Evolutionary conservation across 2,329 filamentous ascomycete species (phyloP).

Genomic region (Emmonsiellopsis sp.): DNA sequence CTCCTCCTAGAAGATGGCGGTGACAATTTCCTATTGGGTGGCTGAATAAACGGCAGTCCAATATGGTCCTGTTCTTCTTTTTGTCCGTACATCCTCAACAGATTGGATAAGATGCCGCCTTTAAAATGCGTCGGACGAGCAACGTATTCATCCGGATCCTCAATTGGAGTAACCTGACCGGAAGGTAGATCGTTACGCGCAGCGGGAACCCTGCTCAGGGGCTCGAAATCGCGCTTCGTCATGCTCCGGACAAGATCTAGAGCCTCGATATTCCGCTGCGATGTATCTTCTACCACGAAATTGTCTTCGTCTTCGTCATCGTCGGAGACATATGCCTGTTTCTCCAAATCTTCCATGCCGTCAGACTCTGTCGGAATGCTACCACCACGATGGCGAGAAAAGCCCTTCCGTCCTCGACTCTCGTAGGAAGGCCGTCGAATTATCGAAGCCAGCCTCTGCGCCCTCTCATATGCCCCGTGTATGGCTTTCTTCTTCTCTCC

Average conservation of each 20-base stretch:
- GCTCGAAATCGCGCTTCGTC: slow-evolving; percentile 24
- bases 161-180: slow-evolving; percentile 7
- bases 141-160: slow-evolving; percentile 53
- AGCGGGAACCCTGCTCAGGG: slow-evolving; percentile 25
- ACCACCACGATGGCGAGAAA: neutral
- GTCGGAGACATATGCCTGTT: slow-evolving; percentile 7
- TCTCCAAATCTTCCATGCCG: neutral
- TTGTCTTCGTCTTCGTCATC: slow-evolving; percentile 12
- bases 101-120: slow-evolving; percentile 62
- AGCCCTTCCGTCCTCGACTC: slow-evolving; percentile 12
- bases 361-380: neutral
- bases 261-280: slow-evolving; percentile 20
- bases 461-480: slow-evolving; percentile 26
- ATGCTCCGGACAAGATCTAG: slow-evolving; percentile 28
- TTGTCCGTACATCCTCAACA: slow-evolving; percentile 58
- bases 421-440: slow-evolving; percentile 23
- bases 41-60: slow-evolving; percentile 8
- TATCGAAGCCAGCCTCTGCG: slow-evolving; percentile 26
- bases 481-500: slow-evolving; percentile 28
- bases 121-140: slow-evolving; percentile 54
- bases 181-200: slow-evolving; percentile 19
- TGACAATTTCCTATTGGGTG: neutral
- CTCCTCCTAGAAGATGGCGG: neutral
- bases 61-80: slow-evolving; percentile 20
- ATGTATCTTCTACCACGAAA: slow-evolving; percentile 5